These are phyloP conservation scores for Jamesozyma jinghongensis DNA, from an alignment of 805 yeast species.

Conservation along the genomic window DNA sequence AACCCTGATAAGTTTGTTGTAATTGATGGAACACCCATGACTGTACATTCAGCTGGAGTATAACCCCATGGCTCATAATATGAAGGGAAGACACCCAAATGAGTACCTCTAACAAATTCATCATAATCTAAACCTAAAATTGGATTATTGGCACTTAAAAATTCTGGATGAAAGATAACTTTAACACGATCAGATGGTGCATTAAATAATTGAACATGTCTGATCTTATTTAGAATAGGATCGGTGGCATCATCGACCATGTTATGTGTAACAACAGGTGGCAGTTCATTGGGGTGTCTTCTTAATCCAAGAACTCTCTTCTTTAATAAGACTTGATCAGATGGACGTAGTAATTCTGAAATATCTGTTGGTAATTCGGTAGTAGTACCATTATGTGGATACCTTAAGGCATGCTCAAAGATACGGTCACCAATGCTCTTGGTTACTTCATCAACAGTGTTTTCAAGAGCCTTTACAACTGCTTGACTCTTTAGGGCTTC, in stretches of 20 bases:
- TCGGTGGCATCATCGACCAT: conserved; percentile 89
- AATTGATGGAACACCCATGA: conserved; percentile 97
- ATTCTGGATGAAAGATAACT: conserved; percentile 95
- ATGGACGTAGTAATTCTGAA: conserved; percentile 74
- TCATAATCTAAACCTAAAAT: conserved; percentile 89
- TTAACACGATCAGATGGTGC: conserved; percentile 85
- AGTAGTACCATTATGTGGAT: conserved; percentile 39
- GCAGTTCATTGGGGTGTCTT: conserved; percentile 60
- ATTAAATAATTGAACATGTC: conserved; percentile 86
- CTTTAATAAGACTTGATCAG: conserved; percentile 81
- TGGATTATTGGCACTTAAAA: conserved; percentile 89
- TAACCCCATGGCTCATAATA: conserved; percentile 99
- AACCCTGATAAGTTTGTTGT: conserved; percentile 94
- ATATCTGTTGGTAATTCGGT: conserved; percentile 66
- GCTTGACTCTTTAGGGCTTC: conserved; percentile 96
- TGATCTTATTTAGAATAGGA: conserved; percentile 83
- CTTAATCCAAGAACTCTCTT: conserved; percentile 89
- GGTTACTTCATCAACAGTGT: conserved; percentile 82
- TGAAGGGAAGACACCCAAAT: conserved; percentile 95
- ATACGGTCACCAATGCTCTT: conserved; percentile 75
- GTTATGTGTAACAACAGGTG: conserved; percentile 95
- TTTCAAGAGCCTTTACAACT: conserved; percentile 82
- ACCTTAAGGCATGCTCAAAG: conserved; percentile 81
- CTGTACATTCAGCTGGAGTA: conserved; percentile 98
- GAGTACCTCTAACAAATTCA: conserved; percentile 96